Evolutionary conservation across 1,284 basidiomycete species (phyloP), one percentile per base, ranked within the genome.

Genomic region (Sporisorium graminicola): DNA sequence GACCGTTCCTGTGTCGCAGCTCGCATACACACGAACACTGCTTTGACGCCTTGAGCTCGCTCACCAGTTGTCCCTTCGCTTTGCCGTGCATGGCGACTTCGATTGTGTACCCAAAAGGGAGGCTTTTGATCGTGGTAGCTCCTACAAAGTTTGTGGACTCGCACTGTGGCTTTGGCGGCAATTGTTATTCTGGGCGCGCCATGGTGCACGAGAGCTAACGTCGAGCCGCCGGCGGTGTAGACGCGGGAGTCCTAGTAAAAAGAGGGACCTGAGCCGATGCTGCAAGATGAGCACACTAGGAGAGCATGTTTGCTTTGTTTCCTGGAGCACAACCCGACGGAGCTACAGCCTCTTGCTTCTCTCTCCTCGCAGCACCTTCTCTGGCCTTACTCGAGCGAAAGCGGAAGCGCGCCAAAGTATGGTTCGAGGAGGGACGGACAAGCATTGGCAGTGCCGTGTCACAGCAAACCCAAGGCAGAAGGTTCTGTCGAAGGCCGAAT

Each of bases 401-500:
- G 42, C 27, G 47, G n/a, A 12, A n/a, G 29, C 27, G 49, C 29
- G 27, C 47, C 29, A 49, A 7, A 40, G n/a, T 12, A 10, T 24
- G 22, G 12, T 37, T 20, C 33, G 24, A 54, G 24, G 31, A 16
- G n/a, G n/a, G n/a, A n/a, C 35, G 53, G 12, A 4, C 53, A 55
- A 31, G 44, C 40, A 31, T 27, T 20, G 26, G 31, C 20, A 26
- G 37, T 12, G 43, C 27, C n/a, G 7, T 12, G 9, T 33, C 5
- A 24, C 27, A 22, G 42, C 40, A 26, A 43, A 31, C 13, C 14
- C 22, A 43, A 60, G 49, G 42, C 58, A 49, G 64, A 66, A 66
- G 27, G 58, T 66, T 66, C 65, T 47, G 47, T 56, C 46, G 42
- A 60, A 46, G 31, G 24, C 43, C 42, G 37, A 52, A 5, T 24